Conservation (phyloP, 805 yeast species). For the Candida palmyrensis region DNA sequence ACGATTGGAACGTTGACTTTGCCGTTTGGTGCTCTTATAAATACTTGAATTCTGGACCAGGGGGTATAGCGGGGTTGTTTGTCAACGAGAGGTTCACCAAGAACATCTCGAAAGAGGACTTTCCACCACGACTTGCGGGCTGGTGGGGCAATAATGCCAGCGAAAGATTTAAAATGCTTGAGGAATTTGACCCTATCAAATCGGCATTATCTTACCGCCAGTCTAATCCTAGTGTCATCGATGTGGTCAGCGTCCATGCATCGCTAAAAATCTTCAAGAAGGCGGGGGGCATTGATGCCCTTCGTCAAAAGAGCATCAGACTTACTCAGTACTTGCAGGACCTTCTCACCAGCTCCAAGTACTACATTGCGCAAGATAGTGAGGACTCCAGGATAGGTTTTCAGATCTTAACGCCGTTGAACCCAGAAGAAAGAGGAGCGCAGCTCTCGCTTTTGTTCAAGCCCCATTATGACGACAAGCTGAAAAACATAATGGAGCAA, state of each 20-base stretch:
- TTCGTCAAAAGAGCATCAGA: slow-evolving; percentile 52
- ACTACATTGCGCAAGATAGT: slow-evolving; percentile 33
- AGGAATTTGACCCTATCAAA: slow-evolving; percentile 70
- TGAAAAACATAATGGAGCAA: slow-evolving; percentile 53
- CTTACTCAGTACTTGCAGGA: slow-evolving; percentile 56
- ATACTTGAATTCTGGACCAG: slow-evolving; percentile 90
- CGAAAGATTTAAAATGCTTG: slow-evolving; percentile 75
- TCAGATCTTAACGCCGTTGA: slow-evolving; percentile 69
- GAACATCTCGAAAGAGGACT: slow-evolving; percentile 21
- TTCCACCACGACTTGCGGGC: slow-evolving; percentile 76
- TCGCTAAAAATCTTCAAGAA: slow-evolving; percentile 57
- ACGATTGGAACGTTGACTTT: slow-evolving; percentile 89
- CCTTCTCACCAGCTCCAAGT: slow-evolving; percentile 41
- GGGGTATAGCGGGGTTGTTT: slow-evolving; percentile 83
- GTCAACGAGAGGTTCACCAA: slow-evolving; percentile 53
- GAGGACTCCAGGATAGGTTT: slow-evolving; percentile 36
- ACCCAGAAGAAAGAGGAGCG: slow-evolving; percentile 58
- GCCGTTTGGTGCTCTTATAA: slow-evolving; percentile 95
- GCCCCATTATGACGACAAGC: slow-evolving; percentile 30
- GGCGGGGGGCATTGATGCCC: slow-evolving; percentile 57
- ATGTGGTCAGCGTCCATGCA: slow-evolving; percentile 66
- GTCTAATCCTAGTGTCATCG: slow-evolving; percentile 86
- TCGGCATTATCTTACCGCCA: slow-evolving; percentile 87
- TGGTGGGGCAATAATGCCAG: slow-evolving; percentile 92
- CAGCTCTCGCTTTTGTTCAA: slow-evolving; percentile 74